Evolutionary conservation across 257 asterid species (phyloP).

Genomic region (Ilex aquifolium): DNA sequence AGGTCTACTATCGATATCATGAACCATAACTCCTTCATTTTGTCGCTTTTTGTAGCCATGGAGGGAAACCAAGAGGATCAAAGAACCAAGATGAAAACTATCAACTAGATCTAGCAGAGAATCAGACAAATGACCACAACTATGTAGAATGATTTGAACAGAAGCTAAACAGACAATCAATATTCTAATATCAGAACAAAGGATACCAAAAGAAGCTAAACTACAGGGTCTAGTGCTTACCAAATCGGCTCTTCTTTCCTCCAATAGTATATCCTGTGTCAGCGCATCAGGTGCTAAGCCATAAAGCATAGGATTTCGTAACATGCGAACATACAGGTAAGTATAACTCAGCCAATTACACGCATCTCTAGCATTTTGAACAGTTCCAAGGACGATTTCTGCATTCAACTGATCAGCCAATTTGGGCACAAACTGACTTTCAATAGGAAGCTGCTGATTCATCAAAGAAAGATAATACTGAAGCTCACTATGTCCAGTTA

Average conservation of each 20-base stretch:
- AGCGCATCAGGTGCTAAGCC: slow-evolving; percentile 42
- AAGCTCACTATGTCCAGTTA: slow-evolving; percentile 55
- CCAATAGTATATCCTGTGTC: slow-evolving; percentile 35
- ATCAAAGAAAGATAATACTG: slow-evolving; percentile 49
- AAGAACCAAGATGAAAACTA: no score
- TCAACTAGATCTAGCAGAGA: no score
- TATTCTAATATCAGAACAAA: no score
- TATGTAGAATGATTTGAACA: no score
- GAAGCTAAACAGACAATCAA: no score
- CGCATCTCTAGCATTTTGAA: slow-evolving; percentile 60
- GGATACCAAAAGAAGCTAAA: no score
- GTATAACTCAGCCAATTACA: slow-evolving; percentile 57
- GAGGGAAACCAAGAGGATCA: no score
- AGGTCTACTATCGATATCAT: no score
- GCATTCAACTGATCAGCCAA: slow-evolving; percentile 56
- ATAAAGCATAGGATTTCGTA: slow-evolving; percentile 54
- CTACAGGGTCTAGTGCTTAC: slow-evolving; percentile 15
- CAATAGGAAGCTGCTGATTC: slow-evolving; percentile 68
- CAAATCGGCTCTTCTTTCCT: slow-evolving; percentile 59
- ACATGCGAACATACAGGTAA: slow-evolving; percentile 49
- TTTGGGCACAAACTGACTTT: slow-evolving; percentile 31
- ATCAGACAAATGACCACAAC: no score
- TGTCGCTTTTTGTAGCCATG: no score
- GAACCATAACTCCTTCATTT: no score
- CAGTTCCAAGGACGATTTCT: slow-evolving; percentile 60